Evolutionary conservation across 768 basidiomycete species (phyloP), one percentile per base, ranked within the genome.

Genomic region (Trametes maxima): DNA sequence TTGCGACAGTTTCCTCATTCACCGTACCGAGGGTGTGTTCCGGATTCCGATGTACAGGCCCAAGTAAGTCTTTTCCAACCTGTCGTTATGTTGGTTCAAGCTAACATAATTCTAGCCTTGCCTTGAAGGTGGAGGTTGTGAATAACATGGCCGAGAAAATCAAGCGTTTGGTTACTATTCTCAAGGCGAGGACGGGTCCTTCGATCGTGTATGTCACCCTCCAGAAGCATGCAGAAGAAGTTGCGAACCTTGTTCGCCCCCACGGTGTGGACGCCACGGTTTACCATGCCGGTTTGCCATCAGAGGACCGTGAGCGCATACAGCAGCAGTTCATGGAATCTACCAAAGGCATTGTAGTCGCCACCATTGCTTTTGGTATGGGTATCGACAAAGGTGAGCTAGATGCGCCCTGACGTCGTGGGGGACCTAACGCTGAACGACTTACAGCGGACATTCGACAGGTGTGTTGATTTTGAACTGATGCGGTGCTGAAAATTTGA

Each of bases 361-460:
- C 74, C 5, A 81, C 79, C 0, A 80, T 80, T 35, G 79, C 79
- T 0, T 81, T 81, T 52, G 79, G 80, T 2, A 79, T 80, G 78
- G 79, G 79, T 7, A 77, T 80, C 36, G 79, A 80, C 62, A 75
- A 77, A 63, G 69, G 75, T 72, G 42, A 53, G 65, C 46, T 5
- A 5, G 44, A 10, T 45, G 22, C 21, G n/a, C 5, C 10, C 4
- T 40, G 33, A 5, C 42, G 1, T 12, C 24, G 45, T 16, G 11
- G 39, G n/a, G 33, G 28, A 45, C 19, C n/a, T 40, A 22, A 49
- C 3, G 13, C 14, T 13, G 3, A 19, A 11, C 22, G n/a, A 2
- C 19, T 6, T n/a, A 6, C 42, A 74, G 72, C 73, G 44, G 65
- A 75, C 49, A 77, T 78, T 36, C 70, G 75, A 46, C 76, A 76